Evolutionary conservation across 2,329 filamentous ascomycete species (phyloP).

Genomic region (Rhinocladiella similis): DNA sequence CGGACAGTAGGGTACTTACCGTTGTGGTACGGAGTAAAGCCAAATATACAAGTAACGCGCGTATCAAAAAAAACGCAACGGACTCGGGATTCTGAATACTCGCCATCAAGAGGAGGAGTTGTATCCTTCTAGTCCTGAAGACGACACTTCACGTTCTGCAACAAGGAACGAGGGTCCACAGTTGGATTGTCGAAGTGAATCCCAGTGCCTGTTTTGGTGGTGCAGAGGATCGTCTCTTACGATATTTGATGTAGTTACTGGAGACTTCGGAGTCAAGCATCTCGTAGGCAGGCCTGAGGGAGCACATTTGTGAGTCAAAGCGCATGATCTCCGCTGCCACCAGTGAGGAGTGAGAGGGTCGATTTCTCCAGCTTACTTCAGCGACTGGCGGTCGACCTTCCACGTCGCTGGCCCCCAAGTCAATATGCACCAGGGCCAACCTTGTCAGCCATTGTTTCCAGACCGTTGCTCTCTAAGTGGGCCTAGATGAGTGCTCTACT

Average conservation of each 20-base stretch:
- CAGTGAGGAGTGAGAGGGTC: neutral
- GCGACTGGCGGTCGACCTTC: neutral
- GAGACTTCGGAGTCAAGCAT: no score
- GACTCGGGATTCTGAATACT: no score
- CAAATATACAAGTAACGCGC: no score
- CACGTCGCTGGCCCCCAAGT: slow-evolving; percentile 1
- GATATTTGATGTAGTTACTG: no score
- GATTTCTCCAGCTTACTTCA: neutral
- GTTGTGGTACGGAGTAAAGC: no score
- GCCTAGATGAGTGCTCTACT: neutral
- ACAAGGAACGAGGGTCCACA: slow-evolving; percentile 44
- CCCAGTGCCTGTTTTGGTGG: no score
- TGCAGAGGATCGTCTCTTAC: no score
- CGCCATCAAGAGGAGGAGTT: no score
- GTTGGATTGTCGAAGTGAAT: slow-evolving; percentile 65
- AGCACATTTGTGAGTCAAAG: neutral
- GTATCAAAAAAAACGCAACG: no score
- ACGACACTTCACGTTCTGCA: no score
- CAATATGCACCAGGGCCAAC: neutral
- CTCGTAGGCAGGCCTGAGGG: neutral
- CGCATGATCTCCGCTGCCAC: neutral
- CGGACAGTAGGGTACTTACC: no score
- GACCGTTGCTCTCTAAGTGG: neutral
- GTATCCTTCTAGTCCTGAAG: no score
- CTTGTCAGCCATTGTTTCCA: neutral